These are phyloP conservation scores for Pseudogymnoascus sp. DNA, from an alignment of 2,329 filamentous ascomycete species.

Conservation along the genomic window DNA sequence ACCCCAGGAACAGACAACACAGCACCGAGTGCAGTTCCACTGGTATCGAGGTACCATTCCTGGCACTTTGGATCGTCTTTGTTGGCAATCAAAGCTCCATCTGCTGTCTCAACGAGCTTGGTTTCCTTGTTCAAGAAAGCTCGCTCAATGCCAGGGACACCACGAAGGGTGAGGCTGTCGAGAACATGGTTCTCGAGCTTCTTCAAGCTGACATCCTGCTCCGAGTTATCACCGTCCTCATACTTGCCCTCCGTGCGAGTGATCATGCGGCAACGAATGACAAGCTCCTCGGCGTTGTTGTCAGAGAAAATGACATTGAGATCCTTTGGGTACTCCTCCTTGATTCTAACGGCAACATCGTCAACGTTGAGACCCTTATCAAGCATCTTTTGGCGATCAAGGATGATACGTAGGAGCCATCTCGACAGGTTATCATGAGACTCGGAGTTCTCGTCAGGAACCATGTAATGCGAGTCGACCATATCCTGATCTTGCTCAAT, in stretches of 20 bases:
- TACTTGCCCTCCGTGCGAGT: slow-evolving; percentile 61
- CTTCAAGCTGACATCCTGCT: slow-evolving; percentile 90
- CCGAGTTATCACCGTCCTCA: slow-evolving; percentile 57
- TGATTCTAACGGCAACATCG: slow-evolving; percentile 83
- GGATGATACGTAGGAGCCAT: slow-evolving; percentile 88
- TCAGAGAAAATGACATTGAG: slow-evolving; percentile 94
- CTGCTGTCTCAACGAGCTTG: slow-evolving; percentile 54
- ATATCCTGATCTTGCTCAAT: slow-evolving; percentile 86
- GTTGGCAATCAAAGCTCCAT: slow-evolving; percentile 65
- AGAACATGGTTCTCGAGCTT: slow-evolving; percentile 84
- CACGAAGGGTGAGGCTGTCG: slow-evolving; percentile 82
- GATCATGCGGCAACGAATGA: slow-evolving; percentile 85
- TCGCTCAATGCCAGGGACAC: slow-evolving; percentile 78
- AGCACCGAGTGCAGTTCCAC: slow-evolving; percentile 75
- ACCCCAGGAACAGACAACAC: slow-evolving; percentile 84
- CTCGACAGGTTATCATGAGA: slow-evolving; percentile 70
- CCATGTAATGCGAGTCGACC: slow-evolving; percentile 93
- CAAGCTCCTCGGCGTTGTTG: slow-evolving; percentile 91
- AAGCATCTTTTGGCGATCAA: slow-evolving; percentile 88
- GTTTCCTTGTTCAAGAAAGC: slow-evolving; percentile 85
- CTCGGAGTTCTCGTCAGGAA: slow-evolving; percentile 66
- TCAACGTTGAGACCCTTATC: slow-evolving; percentile 90
- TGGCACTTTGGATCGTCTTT: slow-evolving; percentile 69
- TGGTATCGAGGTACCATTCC: slow-evolving; percentile 95
- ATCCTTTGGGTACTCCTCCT: slow-evolving; percentile 76